These are phyloP conservation scores for Coemansia sp. DNA, from an alignment of 192 early-diverging fungal genomes.

Conservation along the genomic window DNA sequence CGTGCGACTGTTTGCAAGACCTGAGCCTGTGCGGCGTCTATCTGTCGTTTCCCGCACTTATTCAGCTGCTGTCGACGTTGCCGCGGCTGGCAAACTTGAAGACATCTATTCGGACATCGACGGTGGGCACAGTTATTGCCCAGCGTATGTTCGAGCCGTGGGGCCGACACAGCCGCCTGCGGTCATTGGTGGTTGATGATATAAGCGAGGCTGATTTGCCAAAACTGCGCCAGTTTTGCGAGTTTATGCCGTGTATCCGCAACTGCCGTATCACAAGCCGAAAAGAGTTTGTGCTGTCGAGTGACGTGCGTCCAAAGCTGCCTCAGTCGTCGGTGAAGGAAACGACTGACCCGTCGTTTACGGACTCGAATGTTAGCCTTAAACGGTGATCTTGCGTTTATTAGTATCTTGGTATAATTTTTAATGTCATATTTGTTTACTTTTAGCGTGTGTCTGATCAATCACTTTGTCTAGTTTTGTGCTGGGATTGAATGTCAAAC, in stretches of 20 bases:
- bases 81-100: conserved; percentile 42
- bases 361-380: conserved; percentile 3
- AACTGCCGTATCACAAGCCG: conserved; percentile 48
- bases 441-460: not conserved
- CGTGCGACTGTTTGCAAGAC: conserved; percentile 33
- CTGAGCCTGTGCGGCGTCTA: conserved; percentile 52
- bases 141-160: conserved; percentile 55
- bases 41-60: conserved; percentile 48
- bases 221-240: conserved; percentile 46
- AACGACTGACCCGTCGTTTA: conserved; percentile 1
- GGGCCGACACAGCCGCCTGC: conserved; percentile 48
- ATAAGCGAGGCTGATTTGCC: conserved; percentile 49
- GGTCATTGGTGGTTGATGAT: conserved; percentile 46
- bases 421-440: not conserved
- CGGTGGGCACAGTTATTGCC: conserved; percentile 43
- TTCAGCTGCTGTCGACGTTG: conserved; percentile 51
- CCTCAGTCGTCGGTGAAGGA: conserved; percentile 1
- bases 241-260: conserved; percentile 51
- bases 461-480: not conserved
- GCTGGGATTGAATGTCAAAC: too few species aligned
- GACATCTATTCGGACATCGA: conserved; percentile 36
- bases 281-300: not conserved
- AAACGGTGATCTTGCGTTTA: conserved; percentile 2
- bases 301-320: not conserved
- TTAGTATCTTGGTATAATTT: not conserved